These are phyloP conservation scores for Adenanthera pavonina DNA, from an alignment of 306 rosid species.

Conservation along the genomic window DNA sequence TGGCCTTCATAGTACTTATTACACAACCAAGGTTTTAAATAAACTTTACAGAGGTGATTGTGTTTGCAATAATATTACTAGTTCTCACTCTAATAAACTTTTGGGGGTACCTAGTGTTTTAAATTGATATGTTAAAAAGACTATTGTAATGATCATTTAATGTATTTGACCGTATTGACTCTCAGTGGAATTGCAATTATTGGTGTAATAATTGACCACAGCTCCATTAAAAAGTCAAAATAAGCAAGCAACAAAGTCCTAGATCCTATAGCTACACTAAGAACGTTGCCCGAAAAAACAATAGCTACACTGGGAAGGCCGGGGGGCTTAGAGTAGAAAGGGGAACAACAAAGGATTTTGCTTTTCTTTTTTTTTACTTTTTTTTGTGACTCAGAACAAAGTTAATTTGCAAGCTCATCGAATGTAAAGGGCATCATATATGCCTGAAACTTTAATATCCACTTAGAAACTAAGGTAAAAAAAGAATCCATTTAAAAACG, in stretches of 20 bases:
- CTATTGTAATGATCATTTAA: neutral
- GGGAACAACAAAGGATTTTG: too few relatives aligned
- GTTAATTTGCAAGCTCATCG: neutral
- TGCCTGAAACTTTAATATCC: neutral
- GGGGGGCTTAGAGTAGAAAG: neutral
- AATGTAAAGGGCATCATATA: neutral
- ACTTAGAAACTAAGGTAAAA: neutral
- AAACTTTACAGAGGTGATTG: neutral
- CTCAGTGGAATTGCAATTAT: neutral
- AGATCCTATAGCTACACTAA: neutral
- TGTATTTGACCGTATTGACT: neutral
- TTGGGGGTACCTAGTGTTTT: neutral
- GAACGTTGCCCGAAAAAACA: too few relatives aligned
- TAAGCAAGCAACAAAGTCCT: neutral
- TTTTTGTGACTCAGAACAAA: neutral
- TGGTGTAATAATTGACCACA: too few relatives aligned
- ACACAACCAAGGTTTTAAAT: neutral
- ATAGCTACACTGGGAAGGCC: neutral
- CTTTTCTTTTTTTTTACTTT: too few relatives aligned
- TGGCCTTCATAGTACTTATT: neutral
- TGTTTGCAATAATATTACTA: neutral
- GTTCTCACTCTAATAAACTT: neutral
- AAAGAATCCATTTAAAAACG: neutral
- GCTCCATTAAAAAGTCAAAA: too few relatives aligned
- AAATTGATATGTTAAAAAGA: neutral